Conservation (phyloP, 2,329 filamentous ascomycete genomes). For the Trichophyton mentagrophytes region DNA sequence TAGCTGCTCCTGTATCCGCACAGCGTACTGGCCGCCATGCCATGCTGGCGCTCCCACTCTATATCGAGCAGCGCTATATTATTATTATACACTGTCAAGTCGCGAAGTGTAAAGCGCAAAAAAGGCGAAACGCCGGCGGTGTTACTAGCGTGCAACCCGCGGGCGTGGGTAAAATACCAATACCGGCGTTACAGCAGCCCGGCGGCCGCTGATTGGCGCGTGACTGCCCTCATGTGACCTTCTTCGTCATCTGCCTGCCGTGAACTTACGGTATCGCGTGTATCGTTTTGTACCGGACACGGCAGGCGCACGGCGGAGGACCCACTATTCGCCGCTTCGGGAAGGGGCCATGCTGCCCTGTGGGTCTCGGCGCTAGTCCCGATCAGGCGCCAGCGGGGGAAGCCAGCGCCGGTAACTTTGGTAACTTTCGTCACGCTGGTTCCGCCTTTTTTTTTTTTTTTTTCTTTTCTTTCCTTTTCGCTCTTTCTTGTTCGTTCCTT, state of each 20-base stretch:
- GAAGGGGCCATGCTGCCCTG: background rate
- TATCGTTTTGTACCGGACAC: background rate
- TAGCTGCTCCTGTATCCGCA: too few species aligned
- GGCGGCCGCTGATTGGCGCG: background rate
- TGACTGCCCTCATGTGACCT: background rate
- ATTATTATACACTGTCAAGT: background rate
- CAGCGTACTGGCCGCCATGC: background rate
- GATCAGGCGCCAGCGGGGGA: background rate
- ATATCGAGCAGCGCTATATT: background rate
- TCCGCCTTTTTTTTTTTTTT: background rate
- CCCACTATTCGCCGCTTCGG: slow-evolving; percentile 1
- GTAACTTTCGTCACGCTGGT: slow-evolving; percentile 2
- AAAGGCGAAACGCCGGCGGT: slow-evolving; percentile 1
- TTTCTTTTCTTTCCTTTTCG: too few species aligned
- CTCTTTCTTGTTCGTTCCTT: too few species aligned
- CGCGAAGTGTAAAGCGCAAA: background rate
- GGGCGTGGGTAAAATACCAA: background rate
- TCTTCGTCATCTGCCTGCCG: background rate
- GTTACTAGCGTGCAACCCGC: slow-evolving; percentile 1
- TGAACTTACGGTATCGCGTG: background rate
- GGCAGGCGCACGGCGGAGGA: slow-evolving; percentile 1
- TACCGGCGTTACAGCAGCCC: background rate
- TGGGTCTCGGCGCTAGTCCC: background rate
- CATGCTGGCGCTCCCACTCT: background rate
- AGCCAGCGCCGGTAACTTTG: background rate